phyloP scores from a whole-genome alignment of 2,329 filamentous ascomycete genomes.

The Mollisiaceae sp. region DNA sequence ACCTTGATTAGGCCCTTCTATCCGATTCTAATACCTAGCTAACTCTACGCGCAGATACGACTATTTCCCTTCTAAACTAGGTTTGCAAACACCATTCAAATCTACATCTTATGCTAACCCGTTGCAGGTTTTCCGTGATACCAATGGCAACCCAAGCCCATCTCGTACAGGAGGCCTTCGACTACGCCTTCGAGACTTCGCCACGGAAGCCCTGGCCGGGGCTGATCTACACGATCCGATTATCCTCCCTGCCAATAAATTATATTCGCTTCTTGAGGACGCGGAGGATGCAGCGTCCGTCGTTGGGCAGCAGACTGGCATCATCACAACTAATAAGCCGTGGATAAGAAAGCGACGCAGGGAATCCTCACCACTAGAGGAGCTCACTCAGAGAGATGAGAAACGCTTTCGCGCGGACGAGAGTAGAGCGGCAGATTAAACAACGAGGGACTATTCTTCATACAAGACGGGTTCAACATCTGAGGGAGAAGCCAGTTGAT shows the following conservation, averaged over 20 bases:
- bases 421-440: constrained; percentile 21
- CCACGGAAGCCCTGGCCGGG: constrained; percentile 20
- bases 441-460: background rate
- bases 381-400: constrained; percentile 27
- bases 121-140: constrained; percentile 23
- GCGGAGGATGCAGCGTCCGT: constrained; percentile 11
- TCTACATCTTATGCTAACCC: constrained; percentile 19
- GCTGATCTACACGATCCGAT: constrained; percentile 23
- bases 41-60: constrained; percentile 29
- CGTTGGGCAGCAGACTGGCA: constrained; percentile 24
- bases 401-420: constrained; percentile 28
- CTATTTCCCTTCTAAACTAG: constrained; percentile 29
- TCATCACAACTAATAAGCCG: constrained; percentile 24
- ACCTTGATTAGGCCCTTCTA: constrained; percentile 10
- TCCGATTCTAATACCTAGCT: constrained; percentile 21
- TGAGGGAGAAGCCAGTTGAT: constrained; percentile 29
- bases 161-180: constrained; percentile 19
- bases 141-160: constrained; percentile 23
- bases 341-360: constrained; percentile 30
- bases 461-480: background rate
- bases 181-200: constrained; percentile 25
- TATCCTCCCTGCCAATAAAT: constrained; percentile 21
- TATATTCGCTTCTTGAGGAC: constrained; percentile 20
- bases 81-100: constrained; percentile 20
- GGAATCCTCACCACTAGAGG: constrained; percentile 27